Evolutionary conservation across 2,329 filamentous ascomycete species (phyloP).

Genomic region (Colletotrichum costaricense): DNA sequence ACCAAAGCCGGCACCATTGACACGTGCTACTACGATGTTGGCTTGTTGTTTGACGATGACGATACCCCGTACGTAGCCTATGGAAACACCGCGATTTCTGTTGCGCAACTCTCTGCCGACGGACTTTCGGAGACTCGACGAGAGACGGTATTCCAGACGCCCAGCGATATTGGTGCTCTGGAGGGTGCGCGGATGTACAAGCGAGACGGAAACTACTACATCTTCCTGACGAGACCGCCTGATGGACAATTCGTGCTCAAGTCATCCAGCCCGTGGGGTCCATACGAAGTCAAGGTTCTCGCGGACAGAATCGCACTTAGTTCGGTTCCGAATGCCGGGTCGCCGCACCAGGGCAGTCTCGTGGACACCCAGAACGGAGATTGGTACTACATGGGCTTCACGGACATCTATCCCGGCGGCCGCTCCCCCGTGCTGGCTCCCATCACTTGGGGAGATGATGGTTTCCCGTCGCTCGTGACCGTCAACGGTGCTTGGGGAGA

Average conservation of each 20-base stretch:
- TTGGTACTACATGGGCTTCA: constrained; percentile 70
- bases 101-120: constrained; percentile 57
- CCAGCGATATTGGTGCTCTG: constrained; percentile 42
- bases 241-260: constrained; percentile 60
- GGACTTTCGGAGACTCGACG: constrained; percentile 54
- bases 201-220: constrained; percentile 64
- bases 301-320: constrained; percentile 49
- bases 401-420: constrained; percentile 64
- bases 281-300: constrained; percentile 58
- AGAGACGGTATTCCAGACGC: constrained; percentile 36
- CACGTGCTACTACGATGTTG: constrained; percentile 59
- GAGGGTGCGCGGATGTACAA: constrained; percentile 68
- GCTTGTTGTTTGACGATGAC: constrained; percentile 58
- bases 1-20: not conserved
- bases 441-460: constrained; percentile 56
- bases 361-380: constrained; percentile 60
- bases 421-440: constrained; percentile 66
- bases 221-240: constrained; percentile 59
- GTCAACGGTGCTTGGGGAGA: constrained; percentile 58
- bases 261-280: constrained; percentile 59
- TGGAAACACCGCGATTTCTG: constrained; percentile 51
- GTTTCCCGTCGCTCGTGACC: constrained; percentile 57
- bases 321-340: constrained; percentile 56
- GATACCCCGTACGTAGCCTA: constrained; percentile 61
- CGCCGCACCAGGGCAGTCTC: constrained; percentile 64